A percentile compares a stretch with the other conserved stretches of the same genome.
phyloP scores from a whole-genome alignment of 495 filamentous ascomycete genomes.

The Aspergillus mulundensis region DNA sequence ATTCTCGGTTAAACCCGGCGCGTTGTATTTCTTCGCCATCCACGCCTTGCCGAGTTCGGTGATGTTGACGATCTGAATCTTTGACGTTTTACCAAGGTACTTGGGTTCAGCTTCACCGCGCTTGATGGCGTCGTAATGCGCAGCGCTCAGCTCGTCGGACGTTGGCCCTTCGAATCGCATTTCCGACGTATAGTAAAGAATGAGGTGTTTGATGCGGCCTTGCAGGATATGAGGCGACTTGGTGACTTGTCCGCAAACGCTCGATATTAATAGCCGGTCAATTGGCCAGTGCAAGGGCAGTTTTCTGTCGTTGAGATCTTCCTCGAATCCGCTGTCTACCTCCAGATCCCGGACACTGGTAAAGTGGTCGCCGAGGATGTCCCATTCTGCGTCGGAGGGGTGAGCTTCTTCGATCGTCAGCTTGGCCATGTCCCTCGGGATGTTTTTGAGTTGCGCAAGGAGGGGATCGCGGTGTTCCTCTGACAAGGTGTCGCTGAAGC shows the following conservation, averaged over 20 bases:
- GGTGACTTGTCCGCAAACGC: constrained; percentile 14
- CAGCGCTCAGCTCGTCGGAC: constrained; percentile 2
- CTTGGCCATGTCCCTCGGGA: constrained; percentile 12
- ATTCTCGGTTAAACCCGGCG: background rate
- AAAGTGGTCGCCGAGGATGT: constrained; percentile 23
- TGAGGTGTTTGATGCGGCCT: constrained; percentile 22
- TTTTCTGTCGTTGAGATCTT: constrained; percentile 21
- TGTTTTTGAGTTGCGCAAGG: constrained; percentile 15
- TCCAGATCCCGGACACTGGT: constrained; percentile 12
- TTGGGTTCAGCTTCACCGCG: constrained; percentile 15
- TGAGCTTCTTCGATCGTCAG: constrained; percentile 20
- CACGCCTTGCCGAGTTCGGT: constrained; percentile 9
- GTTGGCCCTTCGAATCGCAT: constrained; percentile 26
- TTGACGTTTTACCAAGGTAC: constrained; percentile 6
- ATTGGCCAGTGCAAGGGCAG: constrained; percentile 28
- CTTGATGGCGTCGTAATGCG: constrained; percentile 10
- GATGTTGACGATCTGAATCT: constrained; percentile 15
- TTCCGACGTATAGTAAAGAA: constrained; percentile 16
- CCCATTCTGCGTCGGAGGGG: constrained; percentile 23
- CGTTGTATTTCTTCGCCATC: constrained; percentile 12
- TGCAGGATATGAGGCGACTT: constrained; percentile 19
- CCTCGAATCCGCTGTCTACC: constrained; percentile 18
- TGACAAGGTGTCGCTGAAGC: constrained; percentile 1
- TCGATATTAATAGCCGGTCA: constrained; percentile 11
- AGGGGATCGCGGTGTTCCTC: constrained; percentile 9